Percentiles rank a stretch among this genome's conserved stretches.
These are phyloP conservation scores for Pelargonium nanum DNA, from an alignment of 345 rosid genomes.

Conservation along the genomic window DNA sequence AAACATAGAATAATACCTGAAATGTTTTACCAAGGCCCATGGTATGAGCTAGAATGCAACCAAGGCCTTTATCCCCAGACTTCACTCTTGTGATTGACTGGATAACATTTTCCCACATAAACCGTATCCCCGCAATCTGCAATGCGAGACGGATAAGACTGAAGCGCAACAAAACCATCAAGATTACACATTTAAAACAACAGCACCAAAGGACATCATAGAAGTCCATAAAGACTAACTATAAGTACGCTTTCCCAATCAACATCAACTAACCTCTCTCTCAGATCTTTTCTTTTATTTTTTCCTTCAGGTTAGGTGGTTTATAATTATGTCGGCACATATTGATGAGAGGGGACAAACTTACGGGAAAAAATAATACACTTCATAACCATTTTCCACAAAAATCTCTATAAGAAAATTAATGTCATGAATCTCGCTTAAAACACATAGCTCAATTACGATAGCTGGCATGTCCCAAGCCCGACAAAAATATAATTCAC, in stretches of 20 bases:
- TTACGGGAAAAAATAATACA: too few species aligned
- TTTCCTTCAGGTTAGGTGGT: neutral
- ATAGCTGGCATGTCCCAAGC: neutral
- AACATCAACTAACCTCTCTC: neutral
- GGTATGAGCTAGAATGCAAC: conserved; percentile 97
- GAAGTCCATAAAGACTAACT: neutral
- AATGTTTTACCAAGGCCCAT: conserved; percentile 99
- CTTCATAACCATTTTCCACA: neutral
- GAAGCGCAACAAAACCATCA: neutral
- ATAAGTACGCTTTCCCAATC: neutral
- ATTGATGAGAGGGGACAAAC: neutral
- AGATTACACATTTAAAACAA: neutral
- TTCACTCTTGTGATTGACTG: conserved; percentile 75
- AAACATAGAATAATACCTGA: conserved; percentile 45
- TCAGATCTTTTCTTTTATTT: neutral
- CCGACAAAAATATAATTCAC: neutral
- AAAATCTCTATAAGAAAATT: neutral
- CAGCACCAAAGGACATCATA: neutral
- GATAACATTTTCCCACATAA: conserved; percentile 96
- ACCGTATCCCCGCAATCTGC: conserved; percentile 92
- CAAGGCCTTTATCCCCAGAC: conserved; percentile 95
- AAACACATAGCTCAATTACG: neutral
- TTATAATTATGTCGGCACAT: neutral
- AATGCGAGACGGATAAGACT: neutral
- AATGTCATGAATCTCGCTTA: neutral